phyloP scores from a whole-genome alignment of 495 filamentous ascomycete species.

The Neurospora tetraspora region DNA sequence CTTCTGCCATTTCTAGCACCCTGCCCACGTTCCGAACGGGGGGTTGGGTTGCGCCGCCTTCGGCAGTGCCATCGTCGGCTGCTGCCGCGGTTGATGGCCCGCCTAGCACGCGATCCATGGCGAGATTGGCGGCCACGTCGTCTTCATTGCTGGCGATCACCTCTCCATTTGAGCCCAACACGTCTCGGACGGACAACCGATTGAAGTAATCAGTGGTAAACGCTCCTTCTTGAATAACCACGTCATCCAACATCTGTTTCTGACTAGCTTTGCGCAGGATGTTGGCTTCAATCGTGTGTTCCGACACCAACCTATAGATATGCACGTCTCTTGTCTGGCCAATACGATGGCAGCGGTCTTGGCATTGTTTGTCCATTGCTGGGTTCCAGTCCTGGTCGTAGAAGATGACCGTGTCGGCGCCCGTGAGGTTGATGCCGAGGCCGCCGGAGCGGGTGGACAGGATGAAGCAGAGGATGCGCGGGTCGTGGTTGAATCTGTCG shows the following conservation, averaged over 20 bases:
- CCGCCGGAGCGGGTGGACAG: conserved; percentile 90
- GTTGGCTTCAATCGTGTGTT: conserved; percentile 98
- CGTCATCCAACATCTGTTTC: conserved; percentile 94
- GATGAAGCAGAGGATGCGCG: conserved; percentile 88
- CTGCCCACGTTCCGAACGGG: conserved; percentile 36
- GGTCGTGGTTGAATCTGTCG: conserved; percentile 93
- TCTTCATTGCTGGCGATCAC: conserved; percentile 44
- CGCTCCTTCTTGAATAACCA: conserved; percentile 96
- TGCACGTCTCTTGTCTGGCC: conserved; percentile 97
- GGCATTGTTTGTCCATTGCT: conserved; percentile 99
- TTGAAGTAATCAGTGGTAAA: conserved; percentile 98
- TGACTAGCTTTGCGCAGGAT: conserved; percentile 94
- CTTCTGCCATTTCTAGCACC: conserved; percentile 81
- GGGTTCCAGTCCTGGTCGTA: conserved; percentile 99
- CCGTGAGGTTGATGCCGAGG: conserved; percentile 91
- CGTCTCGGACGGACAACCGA: conserved; percentile 61
- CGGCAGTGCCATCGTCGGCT: conserved; percentile 12
- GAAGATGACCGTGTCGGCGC: conserved; percentile 97
- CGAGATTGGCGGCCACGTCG: conserved; percentile 57
- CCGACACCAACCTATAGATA: conserved; percentile 93
- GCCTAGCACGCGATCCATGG: conserved; percentile 80
- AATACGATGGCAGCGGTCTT: conserved; percentile 95
- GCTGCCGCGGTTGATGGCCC: conserved; percentile 9
- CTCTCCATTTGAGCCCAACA: conserved; percentile 51
- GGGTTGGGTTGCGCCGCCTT: conserved; percentile 17